A percentile compares a stretch with the other conserved stretches of the same genome.
These are phyloP conservation scores for Pneumocystis sp. DNA, from an alignment of 1,139 yeast species.

Conservation along the genomic window DNA sequence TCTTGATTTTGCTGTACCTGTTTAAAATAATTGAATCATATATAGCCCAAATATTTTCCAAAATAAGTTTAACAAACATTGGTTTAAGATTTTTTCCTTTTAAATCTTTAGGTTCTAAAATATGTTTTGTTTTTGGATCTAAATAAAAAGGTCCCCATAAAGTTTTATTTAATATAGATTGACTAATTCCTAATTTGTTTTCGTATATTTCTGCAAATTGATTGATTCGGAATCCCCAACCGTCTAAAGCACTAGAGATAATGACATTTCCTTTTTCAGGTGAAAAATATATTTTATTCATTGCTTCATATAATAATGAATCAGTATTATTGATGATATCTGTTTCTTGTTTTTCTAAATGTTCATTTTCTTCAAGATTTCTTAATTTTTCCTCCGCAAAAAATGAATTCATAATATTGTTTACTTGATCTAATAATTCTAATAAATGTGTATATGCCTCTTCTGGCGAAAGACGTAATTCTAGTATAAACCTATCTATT, in stretches of 20 bases:
- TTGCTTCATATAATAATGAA: conserved; percentile 55
- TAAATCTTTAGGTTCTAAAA: conserved; percentile 41
- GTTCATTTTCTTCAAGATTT: conserved; percentile 20
- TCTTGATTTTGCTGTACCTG: conserved; percentile 15
- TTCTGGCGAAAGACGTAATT: conserved; percentile 61
- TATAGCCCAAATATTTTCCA: conserved; percentile 87
- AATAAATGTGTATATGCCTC: conserved; percentile 78
- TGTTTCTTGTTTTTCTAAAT: conserved; percentile 44
- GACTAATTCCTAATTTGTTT: conserved; percentile 70
- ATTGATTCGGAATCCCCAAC: conserved; percentile 91
- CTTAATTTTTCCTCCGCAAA: conserved; percentile 90
- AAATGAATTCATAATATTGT: conserved; percentile 86
- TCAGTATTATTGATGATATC: conserved; percentile 10
- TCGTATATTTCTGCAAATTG: conserved; percentile 82
- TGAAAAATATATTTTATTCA: conserved; percentile 77
- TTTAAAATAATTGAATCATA: conserved; percentile 57
- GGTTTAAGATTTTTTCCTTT: conserved; percentile 47
- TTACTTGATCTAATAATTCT: conserved; percentile 77
- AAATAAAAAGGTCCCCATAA: conserved; percentile 90
- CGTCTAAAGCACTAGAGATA: conserved; percentile 88
- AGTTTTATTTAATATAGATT: conserved; percentile 65
- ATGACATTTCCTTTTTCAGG: conserved; percentile 87
- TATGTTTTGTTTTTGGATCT: conserved; percentile 80
- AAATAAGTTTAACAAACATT: conserved; percentile 68
- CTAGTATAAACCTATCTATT: conserved; percentile 72